Conservation (phyloP, 2,329 filamentous ascomycete genomes). For the Phoma sp. region DNA sequence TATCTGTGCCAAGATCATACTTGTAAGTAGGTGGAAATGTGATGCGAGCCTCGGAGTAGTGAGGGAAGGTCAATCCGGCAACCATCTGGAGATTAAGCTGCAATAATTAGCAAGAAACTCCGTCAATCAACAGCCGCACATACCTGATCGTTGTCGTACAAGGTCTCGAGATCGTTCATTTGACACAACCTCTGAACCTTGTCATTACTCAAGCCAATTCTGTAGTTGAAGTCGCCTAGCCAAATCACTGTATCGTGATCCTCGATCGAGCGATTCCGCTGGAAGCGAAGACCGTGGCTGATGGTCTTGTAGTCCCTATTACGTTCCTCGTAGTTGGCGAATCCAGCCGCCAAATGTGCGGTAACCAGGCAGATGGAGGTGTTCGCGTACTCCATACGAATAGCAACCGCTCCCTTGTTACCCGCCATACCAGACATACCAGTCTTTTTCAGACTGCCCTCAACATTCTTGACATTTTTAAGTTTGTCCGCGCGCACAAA, state of each 20-base stretch:
- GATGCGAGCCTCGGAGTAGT: conserved; percentile 88
- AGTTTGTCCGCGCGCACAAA: conserved; percentile 84
- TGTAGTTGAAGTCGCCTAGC: conserved; percentile 98
- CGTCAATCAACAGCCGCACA: conserved; percentile 9
- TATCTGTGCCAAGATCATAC: conserved; percentile 85
- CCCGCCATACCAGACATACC: conserved; percentile 97
- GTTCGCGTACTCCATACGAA: conserved; percentile 91
- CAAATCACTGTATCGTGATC: conserved; percentile 88
- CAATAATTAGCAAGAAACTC: conserved; percentile 31
- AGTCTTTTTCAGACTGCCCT: conserved; percentile 92
- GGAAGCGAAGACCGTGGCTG: conserved; percentile 84
- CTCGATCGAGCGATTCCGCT: conserved; percentile 87
- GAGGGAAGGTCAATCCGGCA: conserved; percentile 84
- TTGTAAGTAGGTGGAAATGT: conserved; percentile 94
- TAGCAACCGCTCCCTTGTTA: conserved; percentile 97
- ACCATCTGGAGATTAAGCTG: conserved; percentile 96
- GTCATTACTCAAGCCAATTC: conserved; percentile 84
- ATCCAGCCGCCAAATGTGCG: conserved; percentile 93
- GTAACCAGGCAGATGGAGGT: conserved; percentile 95
- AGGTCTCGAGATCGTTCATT: conserved; percentile 71
- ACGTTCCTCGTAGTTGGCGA: conserved; percentile 94
- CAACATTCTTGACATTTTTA: conserved; percentile 89
- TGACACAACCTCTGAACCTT: conserved; percentile 76
- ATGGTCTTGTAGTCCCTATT: conserved; percentile 94
- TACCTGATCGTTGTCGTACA: conserved; percentile 92